Evolutionary conservation across 768 basidiomycete species (phyloP), one percentile per base, ranked within the genome.

Genomic region (Daedaleopsis nitida): DNA sequence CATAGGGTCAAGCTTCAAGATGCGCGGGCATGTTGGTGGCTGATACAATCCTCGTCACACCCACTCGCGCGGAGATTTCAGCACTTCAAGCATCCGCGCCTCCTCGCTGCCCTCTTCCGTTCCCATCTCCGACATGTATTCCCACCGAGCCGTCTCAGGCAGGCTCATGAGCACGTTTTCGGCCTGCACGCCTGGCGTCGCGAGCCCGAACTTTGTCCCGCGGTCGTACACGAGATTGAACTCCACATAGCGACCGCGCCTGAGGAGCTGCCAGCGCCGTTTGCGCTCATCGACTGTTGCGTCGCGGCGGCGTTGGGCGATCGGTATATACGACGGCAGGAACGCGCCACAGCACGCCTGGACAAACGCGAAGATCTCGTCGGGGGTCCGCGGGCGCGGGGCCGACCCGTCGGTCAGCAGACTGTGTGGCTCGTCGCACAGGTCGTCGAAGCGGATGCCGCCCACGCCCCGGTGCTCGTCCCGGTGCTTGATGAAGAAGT

Each of bases 371-470:
- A 97, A 96, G 44, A 96, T 86, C 32, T 88, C 86, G 11, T 85
- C 83, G 16, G 85, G 80, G 2, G 81, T 81, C 64, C 71, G 74
- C 4, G 89, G 88, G 37, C 88, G 39, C 17, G 11, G 11, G 39
- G 81, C 27, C 3, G 27, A 32, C 27, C 27, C 39, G 56, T 42
- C 39, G 39, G 39, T 52, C 68, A 17, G 78, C 75, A 34, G 94
- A 78, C n/a, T 85, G 84, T n/a, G 92, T 2, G 78, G 74, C 35
- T 83, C 82, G 52, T 79, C 80, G 66, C 81, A 86, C 58, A 98
- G 84, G 72, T 99, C 97, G 72, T 98, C 97, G 70, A 98, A 96
- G 80, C 98, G 98, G 57, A 99, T 78, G 0, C 97, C 97, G 37
- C 97, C 97, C 51, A 99, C 76, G 5, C 96, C 97, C 44, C 96